Conservation (phyloP, 2,329 filamentous ascomycete genomes). For the Paecilomyces fulvus region DNA sequence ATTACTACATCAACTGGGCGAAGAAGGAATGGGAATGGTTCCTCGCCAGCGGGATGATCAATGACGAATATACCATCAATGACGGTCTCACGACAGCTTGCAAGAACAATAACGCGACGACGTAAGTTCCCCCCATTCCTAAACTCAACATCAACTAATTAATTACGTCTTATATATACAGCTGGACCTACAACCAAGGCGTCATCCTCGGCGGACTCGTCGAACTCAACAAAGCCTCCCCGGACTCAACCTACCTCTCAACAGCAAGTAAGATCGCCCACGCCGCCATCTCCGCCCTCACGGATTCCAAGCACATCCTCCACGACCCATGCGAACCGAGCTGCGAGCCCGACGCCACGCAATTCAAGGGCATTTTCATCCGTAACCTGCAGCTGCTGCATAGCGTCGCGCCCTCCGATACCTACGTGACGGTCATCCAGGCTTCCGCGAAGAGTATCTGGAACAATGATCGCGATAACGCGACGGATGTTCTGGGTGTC, state of each 20-base stretch:
- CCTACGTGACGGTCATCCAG: slow-evolving; percentile 48
- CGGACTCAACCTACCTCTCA: slow-evolving; percentile 35
- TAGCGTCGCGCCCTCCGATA: slow-evolving; percentile 39
- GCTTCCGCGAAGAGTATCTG: slow-evolving; percentile 60
- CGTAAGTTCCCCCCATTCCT: slow-evolving; percentile 13
- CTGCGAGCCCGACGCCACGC: slow-evolving; percentile 45
- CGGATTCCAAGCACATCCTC: slow-evolving; percentile 42
- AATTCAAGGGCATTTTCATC: slow-evolving; percentile 67
- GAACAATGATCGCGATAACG: slow-evolving; percentile 45
- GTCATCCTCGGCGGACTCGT: slow-evolving; percentile 51
- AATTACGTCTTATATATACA: slow-evolving; percentile 2
- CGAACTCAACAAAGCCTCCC: slow-evolving; percentile 41
- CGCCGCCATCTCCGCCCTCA: slow-evolving; percentile 42
- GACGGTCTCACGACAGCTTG: slow-evolving; percentile 46
- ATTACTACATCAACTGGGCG: slow-evolving; percentile 39
- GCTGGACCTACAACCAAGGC: slow-evolving; percentile 54
- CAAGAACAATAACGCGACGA: slow-evolving; percentile 36
- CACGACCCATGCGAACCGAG: slow-evolving; percentile 48
- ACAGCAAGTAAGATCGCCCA: slow-evolving; percentile 43
- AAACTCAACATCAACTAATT: too few relatives aligned
- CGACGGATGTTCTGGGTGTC: slow-evolving; percentile 47
- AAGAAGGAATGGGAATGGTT: slow-evolving; percentile 46
- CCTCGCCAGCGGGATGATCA: slow-evolving; percentile 39
- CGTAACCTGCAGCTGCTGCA: slow-evolving; percentile 56
- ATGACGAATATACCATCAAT: slow-evolving; percentile 42